phyloP scores from a whole-genome alignment of 176 grass and related monocot genomes.

The Alloteropsis semialata region DNA sequence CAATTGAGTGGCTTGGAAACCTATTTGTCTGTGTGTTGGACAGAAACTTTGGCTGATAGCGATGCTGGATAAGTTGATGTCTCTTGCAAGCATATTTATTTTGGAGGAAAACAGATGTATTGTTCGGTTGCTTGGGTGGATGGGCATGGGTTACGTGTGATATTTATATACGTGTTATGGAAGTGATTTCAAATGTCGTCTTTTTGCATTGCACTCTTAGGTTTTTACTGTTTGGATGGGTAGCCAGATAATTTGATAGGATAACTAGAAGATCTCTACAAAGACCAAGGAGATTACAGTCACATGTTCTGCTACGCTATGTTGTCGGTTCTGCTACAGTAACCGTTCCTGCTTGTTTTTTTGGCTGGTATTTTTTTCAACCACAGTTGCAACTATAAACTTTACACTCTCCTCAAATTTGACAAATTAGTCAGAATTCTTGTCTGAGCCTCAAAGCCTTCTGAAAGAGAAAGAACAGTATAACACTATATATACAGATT shows the following conservation, averaged over 20 bases:
- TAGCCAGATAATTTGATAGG: not conserved
- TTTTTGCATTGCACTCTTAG: not conserved
- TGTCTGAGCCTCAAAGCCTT: not conserved
- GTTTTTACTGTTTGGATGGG: not conserved
- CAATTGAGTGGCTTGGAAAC: not conserved
- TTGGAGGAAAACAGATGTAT: not conserved
- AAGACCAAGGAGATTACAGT: not conserved
- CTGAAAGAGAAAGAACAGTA: not conserved
- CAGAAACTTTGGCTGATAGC: not conserved
- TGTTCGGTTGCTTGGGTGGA: slow-evolving; percentile 6
- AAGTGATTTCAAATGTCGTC: not conserved
- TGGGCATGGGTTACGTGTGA: not conserved
- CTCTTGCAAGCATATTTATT: slow-evolving; percentile 1
- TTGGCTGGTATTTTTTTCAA: not conserved
- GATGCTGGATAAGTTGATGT: not conserved
- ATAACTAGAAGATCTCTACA: not conserved
- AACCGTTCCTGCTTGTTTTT: not conserved
- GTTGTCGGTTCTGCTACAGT: not conserved
- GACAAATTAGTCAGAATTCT: not conserved
- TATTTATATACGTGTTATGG: not conserved
- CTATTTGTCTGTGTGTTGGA: not conserved
- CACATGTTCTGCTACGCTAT: not conserved
- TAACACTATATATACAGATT: not conserved
- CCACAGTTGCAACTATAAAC: not conserved
- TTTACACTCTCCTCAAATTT: not conserved